phyloP scores from a whole-genome alignment of 148 eudicot genomes.

The Dysphania ambrosioides region DNA sequence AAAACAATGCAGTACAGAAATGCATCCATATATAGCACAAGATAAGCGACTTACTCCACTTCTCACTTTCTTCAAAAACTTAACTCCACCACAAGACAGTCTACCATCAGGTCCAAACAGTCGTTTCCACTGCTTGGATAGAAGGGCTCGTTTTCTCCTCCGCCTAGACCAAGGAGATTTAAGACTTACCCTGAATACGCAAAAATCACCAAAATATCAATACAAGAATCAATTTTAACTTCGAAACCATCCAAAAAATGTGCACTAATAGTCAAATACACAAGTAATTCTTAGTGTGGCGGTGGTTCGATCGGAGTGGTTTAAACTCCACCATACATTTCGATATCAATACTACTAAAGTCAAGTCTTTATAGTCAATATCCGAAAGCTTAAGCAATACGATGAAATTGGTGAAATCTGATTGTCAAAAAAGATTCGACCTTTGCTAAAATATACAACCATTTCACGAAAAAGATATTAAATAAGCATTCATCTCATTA shows the following conservation, averaged over 20 bases:
- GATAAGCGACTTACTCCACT: slow-evolving; percentile 62
- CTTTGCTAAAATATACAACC: no score
- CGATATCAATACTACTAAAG: no score
- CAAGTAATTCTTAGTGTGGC: no score
- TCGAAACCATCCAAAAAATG: neutral
- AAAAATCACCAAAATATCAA: neutral
- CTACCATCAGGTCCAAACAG: slow-evolving; percentile 54
- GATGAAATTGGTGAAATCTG: no score
- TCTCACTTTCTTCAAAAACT: slow-evolving; percentile 65
- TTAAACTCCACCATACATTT: neutral
- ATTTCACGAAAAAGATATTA: no score
- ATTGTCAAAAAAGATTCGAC: no score
- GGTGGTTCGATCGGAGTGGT: neutral
- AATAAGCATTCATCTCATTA: no score
- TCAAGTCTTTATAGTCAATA: no score
- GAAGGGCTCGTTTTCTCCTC: slow-evolving; percentile 59
- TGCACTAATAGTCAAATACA: no score
- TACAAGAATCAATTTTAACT: neutral
- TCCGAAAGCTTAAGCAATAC: neutral
- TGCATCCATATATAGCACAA: neutral
- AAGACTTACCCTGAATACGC: slow-evolving; percentile 42
- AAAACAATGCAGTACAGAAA: neutral
- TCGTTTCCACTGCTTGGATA: slow-evolving; percentile 56
- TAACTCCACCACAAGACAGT: slow-evolving; percentile 61
- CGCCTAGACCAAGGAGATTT: slow-evolving; percentile 73